Base-by-base conservation (phyloP, 2,329 filamentous ascomycete genomes). In the Fusarium chaquense region DNA sequence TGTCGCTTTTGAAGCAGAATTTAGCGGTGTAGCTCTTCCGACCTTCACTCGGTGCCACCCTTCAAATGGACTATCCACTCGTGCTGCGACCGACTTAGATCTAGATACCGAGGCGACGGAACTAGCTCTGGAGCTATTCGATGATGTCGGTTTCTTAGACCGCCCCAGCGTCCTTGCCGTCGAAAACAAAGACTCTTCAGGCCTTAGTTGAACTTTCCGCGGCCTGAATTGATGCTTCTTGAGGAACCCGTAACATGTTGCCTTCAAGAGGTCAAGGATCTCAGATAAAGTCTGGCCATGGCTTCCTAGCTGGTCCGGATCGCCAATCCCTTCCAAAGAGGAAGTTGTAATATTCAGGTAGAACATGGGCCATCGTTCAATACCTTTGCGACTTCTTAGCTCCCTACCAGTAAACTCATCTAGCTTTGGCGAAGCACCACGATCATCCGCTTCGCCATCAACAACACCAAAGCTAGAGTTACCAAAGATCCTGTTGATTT, bases 311-410 rank as follows among this genome's bases (percentile, higher is more conserved):
- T 76, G 69, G 22, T 80, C 76, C 7, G 76, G 58, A 20, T 79
- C 77, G n/a, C 83, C 78, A 3, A 78, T 30, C n/a, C 79, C 78
- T 3, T 73, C 64, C 13, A 60, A 58, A 46, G 47, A 56, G 24
- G 57, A 40, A 85, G 73, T 3, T 83, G 80, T 45, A 36, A 97
- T 86, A 30, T 88, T 88, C n/a, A 98, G 80, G 72, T 90, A 91
- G 74, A 97, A 98, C 90, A 95, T 95, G 0, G 95, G 94, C 89
- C 93, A 96, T 52, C 89, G 87, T 74, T 98, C 93, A 12, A 94
- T 82, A 0, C 89, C 85, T 76, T 93, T 75, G 85, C 15, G 80
- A 79, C 73, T 83, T 88, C 38, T 69, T 24, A 86, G 70, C 61
- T 89, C 86, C 67, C 80, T 85, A 33, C 77, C 80, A 2, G 83